A percentile compares a stretch with the other conserved stretches of the same genome.
Evolutionary conservation across 495 filamentous ascomycete genomes (phyloP).

Genomic region (Hypoxylon lenormandii): DNA sequence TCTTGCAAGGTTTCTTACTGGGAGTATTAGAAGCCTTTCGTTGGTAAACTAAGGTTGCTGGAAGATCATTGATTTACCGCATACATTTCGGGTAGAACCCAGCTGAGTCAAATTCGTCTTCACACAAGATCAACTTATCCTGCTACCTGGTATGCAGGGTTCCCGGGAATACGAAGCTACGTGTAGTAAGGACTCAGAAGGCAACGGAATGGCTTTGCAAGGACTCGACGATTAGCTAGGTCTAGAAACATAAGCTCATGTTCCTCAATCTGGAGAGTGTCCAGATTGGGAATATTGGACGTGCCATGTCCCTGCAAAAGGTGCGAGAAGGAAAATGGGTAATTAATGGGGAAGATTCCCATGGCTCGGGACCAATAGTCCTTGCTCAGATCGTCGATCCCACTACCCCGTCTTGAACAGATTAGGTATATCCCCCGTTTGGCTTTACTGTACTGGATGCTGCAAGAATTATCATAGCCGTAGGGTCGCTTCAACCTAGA

Average conservation of each 20-base stretch:
- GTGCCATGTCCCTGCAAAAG: conserved; percentile 13
- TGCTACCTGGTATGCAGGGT: too few species aligned
- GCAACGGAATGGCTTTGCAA: conserved; percentile 4
- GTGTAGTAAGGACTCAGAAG: too few species aligned
- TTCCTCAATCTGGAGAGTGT: conserved; percentile 25
- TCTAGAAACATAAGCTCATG: conserved; percentile 13
- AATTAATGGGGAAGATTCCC: conserved; percentile 43
- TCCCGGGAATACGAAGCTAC: too few species aligned
- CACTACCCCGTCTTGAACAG: conserved; percentile 41
- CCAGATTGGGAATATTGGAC: conserved; percentile 27
- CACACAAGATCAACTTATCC: neutral
- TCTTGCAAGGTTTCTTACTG: conserved; percentile 3
- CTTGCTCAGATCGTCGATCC: conserved; percentile 48
- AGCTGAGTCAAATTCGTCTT: neutral
- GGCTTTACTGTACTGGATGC: conserved; percentile 37
- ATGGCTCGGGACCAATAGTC: conserved; percentile 47
- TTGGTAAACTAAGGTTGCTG: neutral
- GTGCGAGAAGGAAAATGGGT: conserved; percentile 34
- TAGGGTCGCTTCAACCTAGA: conserved; percentile 23
- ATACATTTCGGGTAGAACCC: neutral
- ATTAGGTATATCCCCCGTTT: conserved; percentile 43
- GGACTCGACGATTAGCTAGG: neutral
- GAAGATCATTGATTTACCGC: neutral
- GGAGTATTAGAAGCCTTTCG: neutral
- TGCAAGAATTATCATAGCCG: conserved; percentile 37